Conservation (phyloP, 768 basidiomycete genomes). For the Russula compacta region DNA sequence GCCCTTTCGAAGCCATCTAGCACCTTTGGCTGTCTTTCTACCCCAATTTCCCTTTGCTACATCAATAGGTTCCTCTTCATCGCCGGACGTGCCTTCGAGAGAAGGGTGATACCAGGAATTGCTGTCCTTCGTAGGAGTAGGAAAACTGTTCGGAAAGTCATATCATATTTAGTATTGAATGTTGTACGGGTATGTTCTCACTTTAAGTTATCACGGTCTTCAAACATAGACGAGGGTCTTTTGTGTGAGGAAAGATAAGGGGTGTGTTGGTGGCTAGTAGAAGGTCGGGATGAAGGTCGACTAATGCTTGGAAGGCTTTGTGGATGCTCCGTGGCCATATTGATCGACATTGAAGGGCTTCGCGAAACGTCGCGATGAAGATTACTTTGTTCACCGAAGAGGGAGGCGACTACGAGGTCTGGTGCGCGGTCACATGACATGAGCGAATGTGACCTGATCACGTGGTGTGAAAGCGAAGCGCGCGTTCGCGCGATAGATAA, state of each 20-base stretch:
- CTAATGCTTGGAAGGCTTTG: conserved; percentile 15
- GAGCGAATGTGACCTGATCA: too few relatives aligned
- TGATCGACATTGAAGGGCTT: conserved; percentile 16
- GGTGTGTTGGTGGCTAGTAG: conserved; percentile 16
- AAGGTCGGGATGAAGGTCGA: conserved; percentile 19
- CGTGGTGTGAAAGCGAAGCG: too few relatives aligned
- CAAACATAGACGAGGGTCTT: conserved; percentile 12
- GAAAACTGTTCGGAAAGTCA: background rate
- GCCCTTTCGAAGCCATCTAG: conserved; percentile 73
- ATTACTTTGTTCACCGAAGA: too few relatives aligned
- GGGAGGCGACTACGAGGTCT: background rate
- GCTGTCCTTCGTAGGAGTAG: conserved; percentile 45
- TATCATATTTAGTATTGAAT: background rate
- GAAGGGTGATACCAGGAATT: conserved; percentile 81
- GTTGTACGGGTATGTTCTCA: background rate
- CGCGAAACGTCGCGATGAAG: too few relatives aligned
- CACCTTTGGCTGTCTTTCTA: conserved; percentile 62
- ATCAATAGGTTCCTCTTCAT: conserved; percentile 37
- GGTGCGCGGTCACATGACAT: background rate
- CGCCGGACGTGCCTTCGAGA: conserved; percentile 62
- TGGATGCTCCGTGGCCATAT: conserved; percentile 20
- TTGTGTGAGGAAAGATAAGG: conserved; percentile 13
- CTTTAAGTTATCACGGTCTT: conserved; percentile 10
- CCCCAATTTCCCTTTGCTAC: conserved; percentile 74
- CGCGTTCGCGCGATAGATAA: too few relatives aligned